phyloP scores from a whole-genome alignment of 164 flowering plant genomes.

The Aristolochia contorta region DNA sequence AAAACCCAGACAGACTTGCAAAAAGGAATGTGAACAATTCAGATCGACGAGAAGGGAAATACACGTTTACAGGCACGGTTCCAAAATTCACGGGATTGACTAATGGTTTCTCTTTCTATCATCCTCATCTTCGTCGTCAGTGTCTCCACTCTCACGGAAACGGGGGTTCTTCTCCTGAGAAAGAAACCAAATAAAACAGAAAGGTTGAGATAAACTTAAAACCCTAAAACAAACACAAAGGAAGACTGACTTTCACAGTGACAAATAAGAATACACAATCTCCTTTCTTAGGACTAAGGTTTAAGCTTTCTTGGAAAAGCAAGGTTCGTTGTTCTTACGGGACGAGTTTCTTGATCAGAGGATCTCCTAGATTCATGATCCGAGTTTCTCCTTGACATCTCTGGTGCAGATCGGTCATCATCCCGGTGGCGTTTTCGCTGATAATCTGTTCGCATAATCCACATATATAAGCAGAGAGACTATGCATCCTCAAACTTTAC shows the following conservation, averaged over 20 bases:
- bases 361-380: conserved; percentile 51
- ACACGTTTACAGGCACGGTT: too few relatives aligned
- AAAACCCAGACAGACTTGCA: too few relatives aligned
- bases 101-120: conserved; percentile 39
- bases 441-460: conserved; percentile 32
- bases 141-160: conserved; percentile 96
- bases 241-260: too few relatives aligned
- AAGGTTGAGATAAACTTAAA: background rate
- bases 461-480: background rate
- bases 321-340: conserved; percentile 30
- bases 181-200: background rate
- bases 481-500: background rate
- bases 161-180: conserved; percentile 94
- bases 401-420: conserved; percentile 64
- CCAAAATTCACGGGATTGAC: background rate
- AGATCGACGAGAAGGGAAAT: too few relatives aligned
- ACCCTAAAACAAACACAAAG: background rate
- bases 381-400: conserved; percentile 44
- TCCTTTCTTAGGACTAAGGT: too few relatives aligned
- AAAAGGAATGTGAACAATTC: too few relatives aligned
- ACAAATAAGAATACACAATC: too few relatives aligned
- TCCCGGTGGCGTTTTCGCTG: conserved; percentile 71
- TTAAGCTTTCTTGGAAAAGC: too few relatives aligned
- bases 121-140: conserved; percentile 82
- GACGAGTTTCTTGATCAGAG: conserved; percentile 74